Conservation (phyloP, 2,329 filamentous ascomycete species). For the Aulographum hederae region DNA sequence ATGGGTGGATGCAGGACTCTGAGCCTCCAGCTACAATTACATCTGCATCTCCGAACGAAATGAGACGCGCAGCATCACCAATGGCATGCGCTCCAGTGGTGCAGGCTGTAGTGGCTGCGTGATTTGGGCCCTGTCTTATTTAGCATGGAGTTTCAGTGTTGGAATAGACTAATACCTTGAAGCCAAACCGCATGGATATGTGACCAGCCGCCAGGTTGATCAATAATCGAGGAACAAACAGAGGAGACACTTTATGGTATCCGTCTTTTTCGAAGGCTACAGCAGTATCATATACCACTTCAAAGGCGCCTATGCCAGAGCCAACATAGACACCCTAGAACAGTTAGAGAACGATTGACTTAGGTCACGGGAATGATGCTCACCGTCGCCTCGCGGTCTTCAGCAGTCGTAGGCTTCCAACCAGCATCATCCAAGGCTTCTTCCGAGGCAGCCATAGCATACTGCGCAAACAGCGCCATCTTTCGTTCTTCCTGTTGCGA, state of each 20-base stretch:
- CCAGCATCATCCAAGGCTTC: slow-evolving; percentile 73
- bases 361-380: slow-evolving; percentile 5
- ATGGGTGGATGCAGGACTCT: slow-evolving; percentile 87
- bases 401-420: slow-evolving; percentile 45
- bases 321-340: slow-evolving; percentile 69
- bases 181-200: slow-evolving; percentile 79
- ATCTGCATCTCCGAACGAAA: slow-evolving; percentile 77
- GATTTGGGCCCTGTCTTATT: slow-evolving; percentile 51
- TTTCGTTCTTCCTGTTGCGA: slow-evolving; percentile 42
- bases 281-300: slow-evolving; percentile 75
- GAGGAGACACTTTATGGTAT: slow-evolving; percentile 78
- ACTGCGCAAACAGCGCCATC: slow-evolving; percentile 86
- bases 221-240: slow-evolving; percentile 82
- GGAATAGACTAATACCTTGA: slow-evolving; percentile 30
- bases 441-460: slow-evolving; percentile 67
- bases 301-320: slow-evolving; percentile 86
- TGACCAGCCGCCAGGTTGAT: slow-evolving; percentile 94
- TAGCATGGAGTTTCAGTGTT: not conserved
- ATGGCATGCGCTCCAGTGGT: slow-evolving; percentile 92
- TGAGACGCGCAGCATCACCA: slow-evolving; percentile 83
- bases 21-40: slow-evolving; percentile 94
- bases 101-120: slow-evolving; percentile 83
- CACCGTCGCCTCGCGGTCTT: slow-evolving; percentile 54
- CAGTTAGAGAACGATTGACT: not conserved
- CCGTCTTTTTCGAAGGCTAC: slow-evolving; percentile 58